These are phyloP conservation scores for Solanum verrucosum DNA, from an alignment of 257 asterid genomes.

Conservation along the genomic window DNA sequence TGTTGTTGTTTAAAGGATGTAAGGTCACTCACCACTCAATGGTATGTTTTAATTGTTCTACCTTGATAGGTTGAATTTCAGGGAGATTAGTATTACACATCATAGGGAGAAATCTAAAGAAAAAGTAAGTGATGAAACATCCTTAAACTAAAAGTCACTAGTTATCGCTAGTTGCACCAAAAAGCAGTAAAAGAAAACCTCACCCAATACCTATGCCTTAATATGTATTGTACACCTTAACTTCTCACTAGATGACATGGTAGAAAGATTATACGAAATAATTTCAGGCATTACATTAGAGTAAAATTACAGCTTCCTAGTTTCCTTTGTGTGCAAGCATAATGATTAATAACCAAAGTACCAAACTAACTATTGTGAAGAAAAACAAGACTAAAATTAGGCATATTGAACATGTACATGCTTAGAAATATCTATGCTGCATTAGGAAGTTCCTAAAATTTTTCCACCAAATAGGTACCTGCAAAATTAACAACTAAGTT, in stretches of 20 bases:
- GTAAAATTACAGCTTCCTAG: no score
- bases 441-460: no score
- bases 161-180: neutral
- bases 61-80: neutral
- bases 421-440: no score
- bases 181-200: neutral
- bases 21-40: neutral
- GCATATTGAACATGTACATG: no score
- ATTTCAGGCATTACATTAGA: neutral
- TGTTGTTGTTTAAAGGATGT: neutral
- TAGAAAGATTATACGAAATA: no score
- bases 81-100: no score
- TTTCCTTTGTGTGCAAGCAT: neutral
- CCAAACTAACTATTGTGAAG: no score
- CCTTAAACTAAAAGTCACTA: neutral
- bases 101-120: neutral
- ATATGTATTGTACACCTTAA: neutral
- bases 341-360: no score
- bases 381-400: no score
- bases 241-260: neutral
- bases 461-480: no score
- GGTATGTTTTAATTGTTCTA: no score
- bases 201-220: neutral
- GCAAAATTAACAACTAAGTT: no score
- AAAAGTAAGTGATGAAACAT: neutral